Conservation (phyloP, 495 filamentous ascomycete genomes). For the Haplographium delicatum region DNA sequence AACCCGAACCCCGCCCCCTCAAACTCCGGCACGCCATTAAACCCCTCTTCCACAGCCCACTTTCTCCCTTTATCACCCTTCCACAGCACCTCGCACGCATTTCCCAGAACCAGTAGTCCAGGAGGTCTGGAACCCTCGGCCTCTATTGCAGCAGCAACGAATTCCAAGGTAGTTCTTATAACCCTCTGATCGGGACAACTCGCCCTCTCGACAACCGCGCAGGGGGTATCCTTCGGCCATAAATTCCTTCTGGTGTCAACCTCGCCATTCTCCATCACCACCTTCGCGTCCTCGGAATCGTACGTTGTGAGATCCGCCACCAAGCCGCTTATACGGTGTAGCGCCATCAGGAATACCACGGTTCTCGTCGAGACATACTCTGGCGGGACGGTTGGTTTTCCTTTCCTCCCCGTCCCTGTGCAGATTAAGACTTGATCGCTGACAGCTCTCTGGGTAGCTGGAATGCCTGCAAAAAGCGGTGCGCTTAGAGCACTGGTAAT, state of each 20-base stretch:
- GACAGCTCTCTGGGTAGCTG: constrained; percentile 81
- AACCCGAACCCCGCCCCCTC: constrained; percentile 27
- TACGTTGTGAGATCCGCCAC: constrained; percentile 55
- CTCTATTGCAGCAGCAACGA: constrained; percentile 78
- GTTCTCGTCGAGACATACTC: constrained; percentile 72
- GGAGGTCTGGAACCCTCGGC: constrained; percentile 86
- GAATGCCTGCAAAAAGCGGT: constrained; percentile 82
- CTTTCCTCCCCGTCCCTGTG: constrained; percentile 91
- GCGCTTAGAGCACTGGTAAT: constrained; percentile 85
- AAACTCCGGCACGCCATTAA: constrained; percentile 54
- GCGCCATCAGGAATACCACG: constrained; percentile 91
- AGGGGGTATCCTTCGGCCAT: constrained; percentile 62
- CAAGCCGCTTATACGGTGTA: constrained; percentile 75
- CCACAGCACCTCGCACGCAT: constrained; percentile 73
- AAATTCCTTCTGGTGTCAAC: constrained; percentile 29
- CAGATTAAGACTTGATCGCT: constrained; percentile 90
- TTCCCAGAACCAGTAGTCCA: constrained; percentile 83
- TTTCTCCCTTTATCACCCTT: constrained; percentile 45
- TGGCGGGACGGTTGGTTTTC: constrained; percentile 74
- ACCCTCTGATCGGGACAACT: constrained; percentile 92
- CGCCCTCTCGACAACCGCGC: constrained; percentile 90
- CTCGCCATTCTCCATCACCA: constrained; percentile 34
- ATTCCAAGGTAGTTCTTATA: constrained; percentile 75
- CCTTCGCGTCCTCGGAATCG: constrained; percentile 29
- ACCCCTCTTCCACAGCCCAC: constrained; percentile 91